phyloP scores from a whole-genome alignment of 2,329 filamentous ascomycete species.

The Ophiostoma sp. region DNA sequence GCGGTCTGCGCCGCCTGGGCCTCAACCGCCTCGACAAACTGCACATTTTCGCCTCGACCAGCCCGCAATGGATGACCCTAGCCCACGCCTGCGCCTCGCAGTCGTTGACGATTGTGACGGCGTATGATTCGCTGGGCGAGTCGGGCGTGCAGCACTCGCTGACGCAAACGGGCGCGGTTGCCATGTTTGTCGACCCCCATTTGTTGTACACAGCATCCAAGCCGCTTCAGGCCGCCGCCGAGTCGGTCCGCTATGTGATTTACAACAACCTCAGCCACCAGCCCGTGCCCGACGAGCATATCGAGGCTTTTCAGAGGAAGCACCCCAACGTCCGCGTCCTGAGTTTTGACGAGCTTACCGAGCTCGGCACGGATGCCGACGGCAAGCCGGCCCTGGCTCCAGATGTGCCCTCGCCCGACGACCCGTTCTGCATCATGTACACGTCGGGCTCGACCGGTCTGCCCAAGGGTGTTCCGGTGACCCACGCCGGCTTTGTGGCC shows the following conservation, averaged over 20 bases:
- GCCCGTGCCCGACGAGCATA: conserved; percentile 53
- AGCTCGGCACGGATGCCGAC: conserved; percentile 62
- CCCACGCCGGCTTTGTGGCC: conserved; percentile 76
- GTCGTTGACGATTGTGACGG: conserved; percentile 87
- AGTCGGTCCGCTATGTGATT: conserved; percentile 59
- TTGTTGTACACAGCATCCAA: conserved; percentile 63
- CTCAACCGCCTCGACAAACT: conserved; percentile 66
- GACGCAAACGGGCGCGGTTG: conserved; percentile 73
- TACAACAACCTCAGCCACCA: conserved; percentile 59
- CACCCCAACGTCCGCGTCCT: conserved; percentile 56
- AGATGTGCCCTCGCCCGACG: conserved; percentile 69
- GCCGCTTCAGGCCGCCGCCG: conserved; percentile 58
- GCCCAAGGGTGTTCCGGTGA: conserved; percentile 84
- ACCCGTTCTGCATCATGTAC: conserved; percentile 81
- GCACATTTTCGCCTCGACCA: conserved; percentile 84
- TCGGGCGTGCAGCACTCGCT: conserved; percentile 84
- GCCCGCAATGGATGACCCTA: conserved; percentile 79
- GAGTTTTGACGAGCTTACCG: conserved; percentile 56
- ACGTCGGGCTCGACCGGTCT: conserved; percentile 88
- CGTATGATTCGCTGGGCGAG: conserved; percentile 88
- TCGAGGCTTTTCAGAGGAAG: conserved; percentile 57
- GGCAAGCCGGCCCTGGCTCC: conserved; percentile 66
- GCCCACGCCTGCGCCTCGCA: conserved; percentile 79
- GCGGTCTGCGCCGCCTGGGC: conserved; percentile 73
- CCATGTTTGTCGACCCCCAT: conserved; percentile 85